These are phyloP conservation scores for Mallotus japonicus DNA, from an alignment of 441 rosid species.

Conservation along the genomic window DNA sequence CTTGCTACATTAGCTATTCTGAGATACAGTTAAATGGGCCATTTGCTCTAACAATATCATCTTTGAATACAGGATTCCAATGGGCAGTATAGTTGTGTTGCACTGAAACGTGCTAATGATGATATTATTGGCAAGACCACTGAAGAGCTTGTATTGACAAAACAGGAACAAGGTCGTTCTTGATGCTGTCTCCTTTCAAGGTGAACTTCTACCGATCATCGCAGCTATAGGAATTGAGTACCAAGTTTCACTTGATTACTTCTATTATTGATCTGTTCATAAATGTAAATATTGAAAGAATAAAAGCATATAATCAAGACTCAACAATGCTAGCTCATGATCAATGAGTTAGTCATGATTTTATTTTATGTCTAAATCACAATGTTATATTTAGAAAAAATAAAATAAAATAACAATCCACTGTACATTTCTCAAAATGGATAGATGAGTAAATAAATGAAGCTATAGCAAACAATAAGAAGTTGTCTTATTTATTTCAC, in stretches of 20 bases:
- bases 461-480: no score
- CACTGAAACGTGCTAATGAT: slow-evolving; percentile 85
- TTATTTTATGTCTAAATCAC: no score
- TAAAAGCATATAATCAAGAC: neutral
- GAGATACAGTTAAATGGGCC: no score
- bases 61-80: slow-evolving; percentile 56
- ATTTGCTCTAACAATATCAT: slow-evolving; percentile 14
- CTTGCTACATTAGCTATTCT: no score
- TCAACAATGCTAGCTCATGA: no score
- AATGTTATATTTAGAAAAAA: no score
- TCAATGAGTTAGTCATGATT: no score
- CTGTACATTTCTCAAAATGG: no score
- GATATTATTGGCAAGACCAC: slow-evolving; percentile 92
- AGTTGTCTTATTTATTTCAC: no score
- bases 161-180: neutral
- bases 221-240: no score
- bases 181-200: neutral
- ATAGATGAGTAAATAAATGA: no score
- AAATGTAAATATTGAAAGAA: neutral
- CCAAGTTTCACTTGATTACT: neutral
- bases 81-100: slow-evolving; percentile 71
- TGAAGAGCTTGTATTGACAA: slow-evolving; percentile 74
- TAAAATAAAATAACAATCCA: no score
- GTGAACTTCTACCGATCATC: neutral
- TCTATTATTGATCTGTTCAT: slow-evolving; percentile 4